phyloP scores from a whole-genome alignment of 202 grass and related monocot genomes.

The Elaeis oleifera region DNA sequence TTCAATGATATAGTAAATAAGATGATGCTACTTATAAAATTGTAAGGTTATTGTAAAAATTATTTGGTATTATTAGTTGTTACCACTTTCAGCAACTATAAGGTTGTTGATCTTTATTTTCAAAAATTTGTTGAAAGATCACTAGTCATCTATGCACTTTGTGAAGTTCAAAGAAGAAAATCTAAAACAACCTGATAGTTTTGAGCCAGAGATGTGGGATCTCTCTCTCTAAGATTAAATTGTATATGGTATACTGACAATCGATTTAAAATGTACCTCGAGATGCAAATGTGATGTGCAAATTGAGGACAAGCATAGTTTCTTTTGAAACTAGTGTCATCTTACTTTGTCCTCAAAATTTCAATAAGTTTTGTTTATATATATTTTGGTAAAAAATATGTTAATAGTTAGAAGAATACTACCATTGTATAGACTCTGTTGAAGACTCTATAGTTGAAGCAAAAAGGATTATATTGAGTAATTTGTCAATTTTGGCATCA shows the following conservation, averaged over 20 bases:
- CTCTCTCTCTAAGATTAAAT: constrained; percentile 1
- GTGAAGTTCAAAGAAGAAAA: constrained; percentile 7
- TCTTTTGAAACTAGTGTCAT: no score
- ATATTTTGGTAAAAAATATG: no score
- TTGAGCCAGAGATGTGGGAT: neutral
- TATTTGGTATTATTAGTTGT: neutral
- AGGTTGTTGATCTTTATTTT: neutral
- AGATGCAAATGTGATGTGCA: neutral
- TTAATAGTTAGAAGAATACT: no score
- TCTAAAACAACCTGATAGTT: neutral
- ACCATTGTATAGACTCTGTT: no score
- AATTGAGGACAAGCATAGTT: neutral
- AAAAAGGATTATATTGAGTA: no score
- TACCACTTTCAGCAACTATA: neutral
- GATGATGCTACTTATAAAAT: constrained; percentile 2
- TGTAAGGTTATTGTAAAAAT: neutral
- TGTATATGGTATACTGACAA: neutral
- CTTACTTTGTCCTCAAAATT: no score
- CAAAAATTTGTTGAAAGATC: neutral
- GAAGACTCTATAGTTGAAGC: no score
- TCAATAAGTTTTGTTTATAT: no score
- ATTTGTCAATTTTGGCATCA: no score
- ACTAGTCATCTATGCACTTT: constrained; percentile 1
- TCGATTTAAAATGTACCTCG: neutral
- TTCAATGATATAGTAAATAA: neutral